A percentile compares a stretch with the other conserved stretches of the same genome.
Evolutionary conservation across 768 basidiomycete species (phyloP).

Genomic region (Boletus pseudo-olivaceus): DNA sequence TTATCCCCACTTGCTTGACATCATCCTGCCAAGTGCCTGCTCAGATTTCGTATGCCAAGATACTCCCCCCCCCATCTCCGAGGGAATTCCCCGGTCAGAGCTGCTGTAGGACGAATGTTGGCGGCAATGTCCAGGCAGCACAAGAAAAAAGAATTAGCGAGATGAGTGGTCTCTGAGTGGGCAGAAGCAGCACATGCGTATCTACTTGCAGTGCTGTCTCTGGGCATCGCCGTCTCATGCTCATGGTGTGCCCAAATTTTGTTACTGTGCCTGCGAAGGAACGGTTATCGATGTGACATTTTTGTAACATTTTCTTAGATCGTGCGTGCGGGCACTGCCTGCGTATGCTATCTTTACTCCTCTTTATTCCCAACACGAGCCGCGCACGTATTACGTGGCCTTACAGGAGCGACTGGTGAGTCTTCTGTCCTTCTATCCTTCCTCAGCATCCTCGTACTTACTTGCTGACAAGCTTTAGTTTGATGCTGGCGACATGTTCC

Average conservation of each 20-base stretch:
- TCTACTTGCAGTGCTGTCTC: constrained; percentile 26
- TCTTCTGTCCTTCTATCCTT: constrained; percentile 12
- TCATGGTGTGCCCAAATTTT: constrained; percentile 6
- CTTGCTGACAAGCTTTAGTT: constrained; percentile 18
- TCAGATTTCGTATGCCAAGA: neutral
- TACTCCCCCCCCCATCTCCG: constrained; percentile 19
- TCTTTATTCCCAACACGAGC: constrained; percentile 16
- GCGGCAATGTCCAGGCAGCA: constrained; percentile 13
- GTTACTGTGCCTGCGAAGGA: constrained; percentile 13
- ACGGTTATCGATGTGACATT: constrained; percentile 13
- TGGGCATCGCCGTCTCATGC: constrained; percentile 22
- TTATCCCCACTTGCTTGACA: constrained; percentile 3
- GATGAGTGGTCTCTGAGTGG: constrained; percentile 29
- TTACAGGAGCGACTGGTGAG: constrained; percentile 15
- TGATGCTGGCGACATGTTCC: constrained; percentile 6
- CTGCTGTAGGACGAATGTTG: neutral
- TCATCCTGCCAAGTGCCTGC: neutral
- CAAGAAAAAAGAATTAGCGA: constrained; percentile 18
- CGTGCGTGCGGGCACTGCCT: constrained; percentile 19
- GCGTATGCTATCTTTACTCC: constrained; percentile 22
- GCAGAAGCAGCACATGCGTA: constrained; percentile 24
- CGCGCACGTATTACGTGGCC: constrained; percentile 21
- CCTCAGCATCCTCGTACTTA: neutral
- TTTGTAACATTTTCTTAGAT: constrained; percentile 11
- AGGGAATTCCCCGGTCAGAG: constrained; percentile 6